A percentile compares a stretch with the other conserved stretches of the same genome.
These are phyloP conservation scores for Aureobasidium pullulans DNA, from an alignment of 2,329 filamentous ascomycete genomes.

Conservation along the genomic window DNA sequence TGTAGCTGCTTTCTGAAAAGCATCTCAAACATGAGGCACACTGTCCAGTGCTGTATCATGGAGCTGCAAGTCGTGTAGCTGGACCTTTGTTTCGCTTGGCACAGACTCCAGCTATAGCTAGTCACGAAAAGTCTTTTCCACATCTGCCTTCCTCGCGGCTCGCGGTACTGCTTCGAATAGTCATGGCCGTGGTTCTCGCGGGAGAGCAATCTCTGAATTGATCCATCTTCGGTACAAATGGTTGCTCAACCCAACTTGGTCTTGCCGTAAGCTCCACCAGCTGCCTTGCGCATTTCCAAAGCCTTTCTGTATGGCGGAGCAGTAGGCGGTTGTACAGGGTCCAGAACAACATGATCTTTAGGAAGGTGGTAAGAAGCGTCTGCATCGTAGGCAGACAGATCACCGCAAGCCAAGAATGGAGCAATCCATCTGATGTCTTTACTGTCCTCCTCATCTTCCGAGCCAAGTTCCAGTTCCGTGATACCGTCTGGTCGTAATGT, in stretches of 20 bases:
- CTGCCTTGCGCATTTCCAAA: slow-evolving; percentile 70
- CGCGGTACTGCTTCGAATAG: background rate
- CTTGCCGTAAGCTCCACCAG: slow-evolving; percentile 71
- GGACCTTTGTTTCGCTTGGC: no score
- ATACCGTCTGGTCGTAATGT: slow-evolving; percentile 39
- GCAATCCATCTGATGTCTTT: slow-evolving; percentile 70
- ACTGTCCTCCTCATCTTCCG: slow-evolving; percentile 34
- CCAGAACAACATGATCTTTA: slow-evolving; percentile 75
- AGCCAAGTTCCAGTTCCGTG: slow-evolving; percentile 41
- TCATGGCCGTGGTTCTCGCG: no score
- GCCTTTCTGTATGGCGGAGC: slow-evolving; percentile 92
- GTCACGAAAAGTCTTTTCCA: no score
- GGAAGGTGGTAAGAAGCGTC: slow-evolving; percentile 91
- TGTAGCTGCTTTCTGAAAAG: no score
- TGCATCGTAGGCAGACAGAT: slow-evolving; percentile 88
- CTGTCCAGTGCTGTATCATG: no score
- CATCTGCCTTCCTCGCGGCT: no score
- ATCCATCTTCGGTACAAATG: no score
- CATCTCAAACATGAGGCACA: no score
- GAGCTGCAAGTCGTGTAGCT: no score
- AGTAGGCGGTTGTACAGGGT: slow-evolving; percentile 90
- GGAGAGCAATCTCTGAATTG: no score
- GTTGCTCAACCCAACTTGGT: slow-evolving; percentile 40
- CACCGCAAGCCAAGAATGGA: slow-evolving; percentile 93
- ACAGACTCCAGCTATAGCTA: no score